Evolutionary conservation across 2,329 filamentous ascomycete genomes (phyloP).

Genomic region (Teratosphaeria nubilosa): DNA sequence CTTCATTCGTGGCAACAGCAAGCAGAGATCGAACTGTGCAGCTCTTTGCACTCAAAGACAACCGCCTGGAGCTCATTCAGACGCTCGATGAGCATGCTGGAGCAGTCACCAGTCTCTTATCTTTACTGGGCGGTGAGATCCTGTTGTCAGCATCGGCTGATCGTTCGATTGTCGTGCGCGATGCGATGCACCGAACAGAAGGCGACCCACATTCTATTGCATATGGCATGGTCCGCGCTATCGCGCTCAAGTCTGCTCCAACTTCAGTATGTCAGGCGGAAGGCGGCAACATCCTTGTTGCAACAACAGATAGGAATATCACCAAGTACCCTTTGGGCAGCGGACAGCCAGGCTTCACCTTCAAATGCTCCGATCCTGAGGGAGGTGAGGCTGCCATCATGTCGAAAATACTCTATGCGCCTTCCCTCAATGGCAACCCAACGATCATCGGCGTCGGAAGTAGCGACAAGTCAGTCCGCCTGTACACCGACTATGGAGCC

Average conservation of each 20-base stretch:
- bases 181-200: conserved; percentile 62
- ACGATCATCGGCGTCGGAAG: conserved; percentile 82
- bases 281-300: conserved; percentile 45
- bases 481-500: conserved; percentile 73
- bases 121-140: conserved; percentile 55
- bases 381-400: conserved; percentile 73
- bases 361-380: conserved; percentile 75
- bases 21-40: conserved; percentile 88
- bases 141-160: conserved; percentile 83
- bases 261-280: conserved; percentile 70
- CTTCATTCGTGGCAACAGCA: conserved; percentile 66
- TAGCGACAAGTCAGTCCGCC: conserved; percentile 86
- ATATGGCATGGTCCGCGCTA: conserved; percentile 65
- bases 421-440: conserved; percentile 48
- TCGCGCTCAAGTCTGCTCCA: conserved; percentile 78
- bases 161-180: conserved; percentile 73
- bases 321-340: conserved; percentile 45
- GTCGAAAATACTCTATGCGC: conserved; percentile 59
- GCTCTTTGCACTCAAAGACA: conserved; percentile 56
- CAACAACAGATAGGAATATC: conserved; percentile 53
- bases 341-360: conserved; percentile 60
- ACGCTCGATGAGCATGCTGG: conserved; percentile 87
- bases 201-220: conserved; percentile 51
- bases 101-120: conserved; percentile 68
- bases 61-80: conserved; percentile 59